Conservation (phyloP, 768 basidiomycete genomes). For the Russula emetica region DNA sequence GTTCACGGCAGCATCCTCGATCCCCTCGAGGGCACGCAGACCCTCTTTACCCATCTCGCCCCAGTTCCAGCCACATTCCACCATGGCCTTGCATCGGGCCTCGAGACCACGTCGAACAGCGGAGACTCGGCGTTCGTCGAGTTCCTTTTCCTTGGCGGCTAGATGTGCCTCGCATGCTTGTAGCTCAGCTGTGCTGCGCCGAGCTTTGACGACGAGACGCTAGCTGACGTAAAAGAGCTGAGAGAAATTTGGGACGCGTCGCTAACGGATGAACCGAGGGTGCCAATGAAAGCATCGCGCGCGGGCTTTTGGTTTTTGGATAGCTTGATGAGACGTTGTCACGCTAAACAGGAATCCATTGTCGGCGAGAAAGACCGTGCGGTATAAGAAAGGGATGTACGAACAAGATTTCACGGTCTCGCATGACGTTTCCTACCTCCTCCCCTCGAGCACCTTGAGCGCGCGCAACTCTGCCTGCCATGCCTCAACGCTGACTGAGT, state of each 20-base stretch:
- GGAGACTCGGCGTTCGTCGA: conserved; percentile 47
- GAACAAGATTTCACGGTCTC: conserved; percentile 79
- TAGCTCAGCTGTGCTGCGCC: conserved; percentile 67
- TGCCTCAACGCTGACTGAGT: no score
- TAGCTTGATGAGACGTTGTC: no score
- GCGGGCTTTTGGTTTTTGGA: conserved; percentile 54
- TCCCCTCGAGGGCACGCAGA: no score
- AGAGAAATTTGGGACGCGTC: conserved; percentile 29
- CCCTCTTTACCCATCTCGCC: conserved; percentile 62
- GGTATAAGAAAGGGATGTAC: not conserved
- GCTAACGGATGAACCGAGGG: conserved; percentile 45
- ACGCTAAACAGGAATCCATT: no score
- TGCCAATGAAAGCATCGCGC: conserved; percentile 36
- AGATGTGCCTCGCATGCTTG: conserved; percentile 88
- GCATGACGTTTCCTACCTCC: conserved; percentile 61
- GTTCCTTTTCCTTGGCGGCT: conserved; percentile 63
- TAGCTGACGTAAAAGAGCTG: conserved; percentile 23
- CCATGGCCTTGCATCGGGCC: conserved; percentile 57
- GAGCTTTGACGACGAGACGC: conserved; percentile 42
- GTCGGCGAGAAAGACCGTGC: not conserved
- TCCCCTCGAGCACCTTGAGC: conserved; percentile 68
- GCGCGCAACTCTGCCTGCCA: no score
- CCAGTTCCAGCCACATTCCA: conserved; percentile 68
- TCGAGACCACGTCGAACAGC: conserved; percentile 60
- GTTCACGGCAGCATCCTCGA: no score